phyloP scores from a whole-genome alignment of 2,329 filamentous ascomycete genomes.

The Talaromyces sp. region DNA sequence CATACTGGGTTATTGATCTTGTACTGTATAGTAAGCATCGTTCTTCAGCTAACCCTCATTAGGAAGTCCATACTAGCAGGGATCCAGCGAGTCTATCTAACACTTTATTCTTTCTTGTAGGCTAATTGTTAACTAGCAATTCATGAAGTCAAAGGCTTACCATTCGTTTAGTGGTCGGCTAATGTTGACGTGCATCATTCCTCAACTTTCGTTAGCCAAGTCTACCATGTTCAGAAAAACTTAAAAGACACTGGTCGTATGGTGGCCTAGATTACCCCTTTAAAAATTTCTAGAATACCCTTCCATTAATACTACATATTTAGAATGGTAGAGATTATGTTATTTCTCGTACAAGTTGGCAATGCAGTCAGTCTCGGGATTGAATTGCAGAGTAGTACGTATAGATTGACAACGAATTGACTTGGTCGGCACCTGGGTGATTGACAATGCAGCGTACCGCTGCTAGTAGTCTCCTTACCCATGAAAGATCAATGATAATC shows the following conservation, averaged over 20 bases:
- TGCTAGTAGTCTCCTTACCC: background rate
- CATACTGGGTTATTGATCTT: background rate
- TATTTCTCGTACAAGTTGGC: background rate
- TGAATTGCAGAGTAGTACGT: background rate
- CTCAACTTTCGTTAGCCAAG: background rate
- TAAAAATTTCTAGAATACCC: background rate
- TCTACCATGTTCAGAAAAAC: background rate
- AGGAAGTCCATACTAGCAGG: background rate
- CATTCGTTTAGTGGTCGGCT: background rate
- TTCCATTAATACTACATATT: background rate
- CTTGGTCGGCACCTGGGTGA: background rate
- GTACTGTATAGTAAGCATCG: background rate
- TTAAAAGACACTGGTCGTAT: background rate
- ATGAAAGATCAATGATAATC: background rate
- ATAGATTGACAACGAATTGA: background rate
- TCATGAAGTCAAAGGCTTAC: background rate
- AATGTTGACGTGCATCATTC: background rate
- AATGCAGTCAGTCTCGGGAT: background rate
- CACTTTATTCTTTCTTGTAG: background rate
- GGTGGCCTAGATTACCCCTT: background rate
- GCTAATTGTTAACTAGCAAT: background rate
- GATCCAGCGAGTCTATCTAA: background rate
- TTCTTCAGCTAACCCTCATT: background rate
- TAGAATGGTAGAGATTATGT: background rate
- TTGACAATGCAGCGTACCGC: background rate